Percentiles rank a stretch among this genome's conserved stretches.
Evolutionary conservation across 2,329 filamentous ascomycete species (phyloP).

Genomic region (Aspergillus intermedius): DNA sequence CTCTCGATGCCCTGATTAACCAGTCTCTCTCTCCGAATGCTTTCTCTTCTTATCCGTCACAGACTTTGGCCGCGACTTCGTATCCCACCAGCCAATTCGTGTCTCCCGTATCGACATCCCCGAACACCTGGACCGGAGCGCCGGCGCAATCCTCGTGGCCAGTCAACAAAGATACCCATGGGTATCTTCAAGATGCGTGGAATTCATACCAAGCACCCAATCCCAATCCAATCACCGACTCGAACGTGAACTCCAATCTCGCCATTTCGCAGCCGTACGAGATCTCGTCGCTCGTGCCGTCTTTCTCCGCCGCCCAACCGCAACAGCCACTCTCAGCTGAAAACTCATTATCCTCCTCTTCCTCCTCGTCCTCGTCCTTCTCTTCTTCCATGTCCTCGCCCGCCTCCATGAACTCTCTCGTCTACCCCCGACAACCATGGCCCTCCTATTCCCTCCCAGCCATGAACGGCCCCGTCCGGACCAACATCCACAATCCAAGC

Average conservation of each 20-base stretch:
- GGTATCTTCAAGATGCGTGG: too few species aligned
- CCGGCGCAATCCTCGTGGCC: too few species aligned
- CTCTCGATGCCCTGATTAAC: background rate
- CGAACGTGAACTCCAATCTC: too few species aligned
- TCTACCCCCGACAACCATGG: slow-evolving; percentile 35
- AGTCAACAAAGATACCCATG: too few species aligned
- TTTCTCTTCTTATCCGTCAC: background rate
- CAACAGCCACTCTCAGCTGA: slow-evolving; percentile 1
- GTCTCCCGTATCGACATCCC: background rate
- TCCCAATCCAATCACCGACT: too few species aligned
- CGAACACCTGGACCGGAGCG: too few species aligned
- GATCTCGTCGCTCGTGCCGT: too few species aligned
- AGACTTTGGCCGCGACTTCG: background rate
- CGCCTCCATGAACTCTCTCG: background rate
- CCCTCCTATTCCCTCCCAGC: slow-evolving; percentile 53
- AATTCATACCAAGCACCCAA: too few species aligned
- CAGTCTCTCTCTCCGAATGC: background rate
- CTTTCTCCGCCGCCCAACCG: slow-evolving; percentile 23
- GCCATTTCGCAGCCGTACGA: too few species aligned
- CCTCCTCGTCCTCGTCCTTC: too few species aligned
- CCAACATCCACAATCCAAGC: slow-evolving; percentile 69
- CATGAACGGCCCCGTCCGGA: slow-evolving; percentile 64
- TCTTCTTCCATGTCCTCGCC: too few species aligned
- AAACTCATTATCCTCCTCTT: too few species aligned
- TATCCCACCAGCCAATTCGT: background rate